A percentile compares a stretch with the other conserved stretches of the same genome.
phyloP scores from a whole-genome alignment of 495 filamentous ascomycete species.

The Xanthoparmelia taractica region DNA sequence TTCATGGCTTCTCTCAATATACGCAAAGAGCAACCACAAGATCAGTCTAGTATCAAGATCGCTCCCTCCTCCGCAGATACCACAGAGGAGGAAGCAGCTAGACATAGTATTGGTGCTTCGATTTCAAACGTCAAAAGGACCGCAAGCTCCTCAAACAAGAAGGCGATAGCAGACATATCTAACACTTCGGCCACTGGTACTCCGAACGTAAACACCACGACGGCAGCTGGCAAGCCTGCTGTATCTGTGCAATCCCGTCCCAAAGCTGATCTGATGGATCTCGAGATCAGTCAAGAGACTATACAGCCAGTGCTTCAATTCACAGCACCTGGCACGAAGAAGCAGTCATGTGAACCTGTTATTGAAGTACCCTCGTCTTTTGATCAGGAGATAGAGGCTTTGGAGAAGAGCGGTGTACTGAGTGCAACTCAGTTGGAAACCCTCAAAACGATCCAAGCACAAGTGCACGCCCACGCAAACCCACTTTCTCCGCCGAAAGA shows the following conservation, averaged over 20 bases:
- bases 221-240: background rate
- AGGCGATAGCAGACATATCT: background rate
- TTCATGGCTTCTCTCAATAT: background rate
- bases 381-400: background rate
- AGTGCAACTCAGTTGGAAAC: background rate
- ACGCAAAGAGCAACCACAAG: background rate
- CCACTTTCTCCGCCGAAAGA: background rate
- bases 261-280: conserved; percentile 4
- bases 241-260: background rate
- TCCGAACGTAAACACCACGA: background rate
- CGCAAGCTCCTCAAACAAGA: background rate
- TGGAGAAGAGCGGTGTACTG: background rate
- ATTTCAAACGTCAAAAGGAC: background rate
- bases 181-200: background rate
- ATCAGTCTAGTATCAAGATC: background rate
- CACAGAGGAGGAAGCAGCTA: background rate
- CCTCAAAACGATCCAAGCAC: background rate
- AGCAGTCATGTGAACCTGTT: background rate
- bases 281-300: background rate
- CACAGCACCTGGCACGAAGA: background rate
- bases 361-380: background rate
- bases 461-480: background rate
- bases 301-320: conserved; percentile 9
- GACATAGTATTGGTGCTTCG: background rate
- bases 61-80: background rate